phyloP scores from a whole-genome alignment of 352 stramenopile species.

The Globisporangium recalcitrans region DNA sequence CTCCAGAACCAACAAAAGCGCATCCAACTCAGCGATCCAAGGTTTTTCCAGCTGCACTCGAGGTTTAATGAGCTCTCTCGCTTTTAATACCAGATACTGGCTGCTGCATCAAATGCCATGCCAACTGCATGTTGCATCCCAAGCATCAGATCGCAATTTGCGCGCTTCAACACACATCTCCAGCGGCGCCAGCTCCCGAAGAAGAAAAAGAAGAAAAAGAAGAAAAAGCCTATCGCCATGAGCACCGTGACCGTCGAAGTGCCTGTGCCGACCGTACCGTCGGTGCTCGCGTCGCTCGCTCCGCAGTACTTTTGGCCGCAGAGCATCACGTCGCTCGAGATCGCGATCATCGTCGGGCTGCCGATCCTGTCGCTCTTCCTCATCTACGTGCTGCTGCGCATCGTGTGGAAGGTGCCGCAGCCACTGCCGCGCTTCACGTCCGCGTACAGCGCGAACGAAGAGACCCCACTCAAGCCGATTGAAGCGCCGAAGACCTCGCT shows the following conservation, averaged over 20 bases:
- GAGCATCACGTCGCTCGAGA: conserved; percentile 17
- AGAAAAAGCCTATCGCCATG: conserved; percentile 10
- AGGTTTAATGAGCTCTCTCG: too few relatives aligned
- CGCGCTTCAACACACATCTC: conserved; percentile 14
- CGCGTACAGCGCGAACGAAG: conserved; percentile 32
- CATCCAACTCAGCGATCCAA: conserved; percentile 1
- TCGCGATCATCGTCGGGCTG: conserved; percentile 29
- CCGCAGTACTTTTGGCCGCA: conserved; percentile 20
- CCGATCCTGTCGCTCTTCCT: conserved; percentile 43
- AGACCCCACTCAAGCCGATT: conserved; percentile 32
- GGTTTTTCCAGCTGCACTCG: background rate
- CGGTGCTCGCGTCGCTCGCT: conserved; percentile 7
- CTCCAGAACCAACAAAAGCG: background rate
- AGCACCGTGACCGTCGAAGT: conserved; percentile 13
- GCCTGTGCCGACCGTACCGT: conserved; percentile 9
- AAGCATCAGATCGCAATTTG: conserved; percentile 17
- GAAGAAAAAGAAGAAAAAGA: background rate
- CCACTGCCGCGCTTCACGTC: conserved; percentile 29
- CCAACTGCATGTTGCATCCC: background rate
- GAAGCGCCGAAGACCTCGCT: conserved; percentile 38
- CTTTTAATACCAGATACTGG: too few relatives aligned
- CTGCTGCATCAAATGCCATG: background rate
- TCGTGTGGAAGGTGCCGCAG: conserved; percentile 56
- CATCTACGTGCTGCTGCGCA: conserved; percentile 55
- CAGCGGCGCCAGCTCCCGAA: background rate